Evolutionary conservation across 2,329 filamentous ascomycete genomes (phyloP).

Genomic region (Ophiostoma tasmaniense): DNA sequence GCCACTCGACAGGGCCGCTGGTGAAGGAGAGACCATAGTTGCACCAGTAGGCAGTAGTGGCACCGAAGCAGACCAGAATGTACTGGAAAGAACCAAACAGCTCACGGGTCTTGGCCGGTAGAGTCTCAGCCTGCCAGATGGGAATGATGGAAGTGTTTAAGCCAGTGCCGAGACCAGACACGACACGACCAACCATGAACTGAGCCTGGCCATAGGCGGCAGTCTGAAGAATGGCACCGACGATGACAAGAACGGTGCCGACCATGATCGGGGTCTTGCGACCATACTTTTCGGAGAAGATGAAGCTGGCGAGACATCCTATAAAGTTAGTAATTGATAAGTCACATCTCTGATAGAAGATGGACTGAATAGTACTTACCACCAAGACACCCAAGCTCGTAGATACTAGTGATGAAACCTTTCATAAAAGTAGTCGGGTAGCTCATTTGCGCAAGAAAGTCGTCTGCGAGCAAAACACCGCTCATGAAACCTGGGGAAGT

Average conservation of each 20-base stretch:
- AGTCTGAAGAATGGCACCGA: constrained; percentile 16
- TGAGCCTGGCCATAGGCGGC: constrained; percentile 26
- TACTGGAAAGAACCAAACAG: constrained; percentile 32
- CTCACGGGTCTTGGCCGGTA: constrained; percentile 26
- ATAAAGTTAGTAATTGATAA: not conserved
- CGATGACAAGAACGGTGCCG: constrained; percentile 21
- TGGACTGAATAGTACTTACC: constrained; percentile 9
- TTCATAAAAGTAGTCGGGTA: constrained; percentile 13
- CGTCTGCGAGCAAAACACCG: constrained; percentile 24
- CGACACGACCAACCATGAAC: constrained; percentile 33
- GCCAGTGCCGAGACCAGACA: constrained; percentile 37
- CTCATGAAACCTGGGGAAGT: constrained; percentile 25
- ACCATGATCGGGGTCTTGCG: constrained; percentile 21
- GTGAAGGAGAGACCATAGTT: constrained; percentile 39
- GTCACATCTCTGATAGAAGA: not conserved
- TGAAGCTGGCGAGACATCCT: constrained; percentile 19
- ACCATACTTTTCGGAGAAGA: constrained; percentile 22
- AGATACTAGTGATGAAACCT: constrained; percentile 22
- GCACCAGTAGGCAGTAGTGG: constrained; percentile 37
- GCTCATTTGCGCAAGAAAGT: constrained; percentile 22
- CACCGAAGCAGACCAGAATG: constrained; percentile 36
- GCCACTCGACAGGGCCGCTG: constrained; percentile 40
- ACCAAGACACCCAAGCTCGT: constrained; percentile 22
- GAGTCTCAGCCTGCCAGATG: constrained; percentile 28
- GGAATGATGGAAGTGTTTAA: constrained; percentile 36